Percentiles rank a stretch among this genome's conserved stretches.
These are phyloP conservation scores for Pythium apleroticum DNA, from an alignment of 352 stramenopile species.

Conservation along the genomic window DNA sequence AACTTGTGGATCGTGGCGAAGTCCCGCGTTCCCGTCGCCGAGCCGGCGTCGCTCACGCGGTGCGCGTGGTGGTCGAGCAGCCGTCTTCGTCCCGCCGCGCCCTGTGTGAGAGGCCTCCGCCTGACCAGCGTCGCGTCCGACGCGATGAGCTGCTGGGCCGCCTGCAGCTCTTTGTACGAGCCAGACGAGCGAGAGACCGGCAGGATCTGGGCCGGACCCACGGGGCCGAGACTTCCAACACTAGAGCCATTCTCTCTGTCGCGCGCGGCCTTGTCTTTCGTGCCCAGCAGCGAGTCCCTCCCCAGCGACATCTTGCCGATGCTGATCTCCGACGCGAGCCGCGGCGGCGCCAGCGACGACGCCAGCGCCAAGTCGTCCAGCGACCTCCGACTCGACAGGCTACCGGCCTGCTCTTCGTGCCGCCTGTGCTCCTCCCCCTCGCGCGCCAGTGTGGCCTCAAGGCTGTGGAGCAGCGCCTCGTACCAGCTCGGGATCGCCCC, in stretches of 20 bases:
- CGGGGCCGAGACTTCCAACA: not conserved
- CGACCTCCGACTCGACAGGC: not conserved
- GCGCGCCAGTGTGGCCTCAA: slow-evolving; percentile 80
- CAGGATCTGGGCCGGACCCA: slow-evolving; percentile 12
- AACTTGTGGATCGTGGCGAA: slow-evolving; percentile 76
- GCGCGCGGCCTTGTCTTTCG: slow-evolving; percentile 31
- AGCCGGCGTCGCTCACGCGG: slow-evolving; percentile 27
- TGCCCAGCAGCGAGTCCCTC: slow-evolving; percentile 55
- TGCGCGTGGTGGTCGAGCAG: slow-evolving; percentile 27
- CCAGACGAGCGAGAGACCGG: not conserved
- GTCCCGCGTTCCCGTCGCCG: slow-evolving; percentile 24
- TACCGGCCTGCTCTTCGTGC: slow-evolving; percentile 4
- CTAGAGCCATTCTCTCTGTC: slow-evolving; percentile 15
- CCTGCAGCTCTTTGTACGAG: slow-evolving; percentile 6
- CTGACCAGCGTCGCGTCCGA: slow-evolving; percentile 17
- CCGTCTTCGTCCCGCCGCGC: slow-evolving; percentile 29
- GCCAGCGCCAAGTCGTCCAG: slow-evolving; percentile 12
- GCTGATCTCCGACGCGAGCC: slow-evolving; percentile 41
- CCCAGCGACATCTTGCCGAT: slow-evolving; percentile 65
- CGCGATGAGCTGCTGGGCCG: slow-evolving; percentile 21
- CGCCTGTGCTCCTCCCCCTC: slow-evolving; percentile 48
- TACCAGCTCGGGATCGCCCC: slow-evolving; percentile 82
- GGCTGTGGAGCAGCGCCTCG: slow-evolving; percentile 88
- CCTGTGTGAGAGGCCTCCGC: slow-evolving; percentile 26
- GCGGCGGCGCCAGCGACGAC: not conserved